Conservation (phyloP, 1,284 basidiomycete species). For the Moniliophthora roreri region DNA sequence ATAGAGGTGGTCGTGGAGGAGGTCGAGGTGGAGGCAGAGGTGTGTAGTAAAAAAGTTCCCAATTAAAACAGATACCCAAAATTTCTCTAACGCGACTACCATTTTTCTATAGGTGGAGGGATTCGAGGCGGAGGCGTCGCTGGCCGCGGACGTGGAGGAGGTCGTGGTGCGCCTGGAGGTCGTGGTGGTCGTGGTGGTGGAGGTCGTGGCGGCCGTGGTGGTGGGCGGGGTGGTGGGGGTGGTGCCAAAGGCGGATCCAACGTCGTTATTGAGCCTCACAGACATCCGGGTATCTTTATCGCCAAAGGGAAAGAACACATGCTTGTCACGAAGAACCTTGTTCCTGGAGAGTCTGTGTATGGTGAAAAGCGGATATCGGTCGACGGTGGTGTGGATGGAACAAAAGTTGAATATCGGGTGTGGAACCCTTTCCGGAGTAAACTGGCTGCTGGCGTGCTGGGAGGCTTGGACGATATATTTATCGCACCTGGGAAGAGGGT, state of each 20-base stretch:
- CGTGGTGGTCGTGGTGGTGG: slow-evolving; percentile 46
- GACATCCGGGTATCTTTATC: slow-evolving; percentile 92
- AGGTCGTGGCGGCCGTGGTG: slow-evolving; percentile 45
- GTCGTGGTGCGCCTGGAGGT: slow-evolving; percentile 38
- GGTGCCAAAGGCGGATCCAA: slow-evolving; percentile 83
- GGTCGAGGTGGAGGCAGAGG: slow-evolving; percentile 28
- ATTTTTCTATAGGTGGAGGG: slow-evolving; percentile 19
- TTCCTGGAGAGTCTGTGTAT: slow-evolving; percentile 97
- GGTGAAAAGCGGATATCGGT: slow-evolving; percentile 96
- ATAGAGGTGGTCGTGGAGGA: slow-evolving; percentile 27
- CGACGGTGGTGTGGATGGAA: slow-evolving; percentile 75
- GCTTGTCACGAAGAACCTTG: slow-evolving; percentile 97
- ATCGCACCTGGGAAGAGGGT: slow-evolving; percentile 96
- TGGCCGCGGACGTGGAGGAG: slow-evolving; percentile 40
- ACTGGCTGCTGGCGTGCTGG: slow-evolving; percentile 95
- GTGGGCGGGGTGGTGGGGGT: slow-evolving; percentile 56
- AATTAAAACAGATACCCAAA: neutral
- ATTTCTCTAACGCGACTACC: neutral
- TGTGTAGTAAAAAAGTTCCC: slow-evolving; percentile 19
- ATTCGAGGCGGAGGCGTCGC: slow-evolving; percentile 39
- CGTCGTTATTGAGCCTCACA: slow-evolving; percentile 93
- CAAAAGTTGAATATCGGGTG: slow-evolving; percentile 96
- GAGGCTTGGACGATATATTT: slow-evolving; percentile 93
- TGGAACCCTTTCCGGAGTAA: slow-evolving; percentile 99
- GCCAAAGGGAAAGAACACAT: slow-evolving; percentile 96